Base-by-base conservation (phyloP, 768 basidiomycete genomes). In the Kwoniella bestiolae region DNA sequence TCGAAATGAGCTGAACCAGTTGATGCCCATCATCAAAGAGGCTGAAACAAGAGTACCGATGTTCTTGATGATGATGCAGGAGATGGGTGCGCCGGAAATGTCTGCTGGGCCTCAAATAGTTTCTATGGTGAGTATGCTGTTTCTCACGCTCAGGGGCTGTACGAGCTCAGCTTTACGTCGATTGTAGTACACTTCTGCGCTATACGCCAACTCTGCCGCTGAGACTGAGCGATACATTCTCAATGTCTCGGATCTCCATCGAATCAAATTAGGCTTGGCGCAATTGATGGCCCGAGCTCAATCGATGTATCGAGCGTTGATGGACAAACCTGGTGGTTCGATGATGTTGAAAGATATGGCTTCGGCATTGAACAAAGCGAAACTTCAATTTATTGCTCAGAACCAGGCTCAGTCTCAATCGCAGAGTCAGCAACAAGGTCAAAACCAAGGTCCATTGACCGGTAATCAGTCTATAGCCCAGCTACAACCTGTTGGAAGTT, bases 51-150 rank as follows among this genome's bases (percentile, higher is more conserved):
- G 50, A 29, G 68, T 69, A 31, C 65, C 65, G 25, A 72, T 69
- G 61, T 72, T 69, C 51, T 34, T 67, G 2, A 45, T 72, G 53
- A 65, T 68, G 26, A 65, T 68, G 45, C 65, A 68, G 29, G 71
- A 72, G 28, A 52, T 65, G 47, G 63, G 63, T 26, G 41, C 50
- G 6, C 35, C 38, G 2, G 63, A 65, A 23, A 35, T 41, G 21
- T 50, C 47, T 12, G 63, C 63, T n/a, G 63, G 47, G 3, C 47
- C 41, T 7, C 63, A 65, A 25, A 57, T 65, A n/a, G 46, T 65
- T 29, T 44, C 29, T 16, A 51, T 65, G 57, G 63, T 65, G 29
- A 53, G 63, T 59, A 2, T n/a, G 14, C 16, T 44, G 12, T 46
- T 18, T 26, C n/a, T n/a, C n/a, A n/a, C n/a, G n/a, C n/a, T n/a